Base-by-base conservation (phyloP, 164 flowering plant species). In the Dillenia turbinata region DNA sequence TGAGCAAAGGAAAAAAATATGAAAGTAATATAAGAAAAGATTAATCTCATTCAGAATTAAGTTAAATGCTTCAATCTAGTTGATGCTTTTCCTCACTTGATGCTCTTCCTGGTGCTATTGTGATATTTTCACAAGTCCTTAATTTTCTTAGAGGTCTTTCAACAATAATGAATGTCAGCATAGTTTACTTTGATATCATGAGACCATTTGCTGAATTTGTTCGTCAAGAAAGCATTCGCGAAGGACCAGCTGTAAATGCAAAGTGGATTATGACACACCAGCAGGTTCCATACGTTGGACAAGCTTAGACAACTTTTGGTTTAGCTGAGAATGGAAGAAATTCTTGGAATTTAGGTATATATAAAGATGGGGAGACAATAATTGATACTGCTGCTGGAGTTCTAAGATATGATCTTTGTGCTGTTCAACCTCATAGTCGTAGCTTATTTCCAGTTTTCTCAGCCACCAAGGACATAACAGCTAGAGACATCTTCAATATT, bases 81-180 rank as follows among this genome's bases (percentile, higher is more conserved):
- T 77, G 99, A 94, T 91, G 99, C 97, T 69, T 87, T n/a, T n/a
- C n/a, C n/a, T n/a, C n/a, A n/a, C n/a, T n/a, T n/a, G n/a, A n/a
- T n/a, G n/a, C n/a, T n/a, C n/a, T 94, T 79, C 99, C 99, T 44
- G 97, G 95, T 66, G 97, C 91, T 80, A 88, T 91, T 60, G 89
- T 94, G 58, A 90, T 94, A 65, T 94, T 94, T 73, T 45, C 72
- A 10, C 77, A 97, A 65, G 99, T 94, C 59, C 77, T 94, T 69
- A 84, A 91, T 82, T 95, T 90, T 72, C 89, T 94, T n/a, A 77
- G 97, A 87, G 99, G 99, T 56, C 90, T 94, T 69, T 94, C 99
- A 49, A 76, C 99, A 58, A 70, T 81, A 16, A 75, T 94, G 90
- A 69, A 91, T 80, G 90, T 78, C 14, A 86, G 81, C 52, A 78